Percentiles rank a stretch among this genome's conserved stretches.
Evolutionary conservation across 352 stramenopile genomes (phyloP).

Genomic region (Pythium biforme): DNA sequence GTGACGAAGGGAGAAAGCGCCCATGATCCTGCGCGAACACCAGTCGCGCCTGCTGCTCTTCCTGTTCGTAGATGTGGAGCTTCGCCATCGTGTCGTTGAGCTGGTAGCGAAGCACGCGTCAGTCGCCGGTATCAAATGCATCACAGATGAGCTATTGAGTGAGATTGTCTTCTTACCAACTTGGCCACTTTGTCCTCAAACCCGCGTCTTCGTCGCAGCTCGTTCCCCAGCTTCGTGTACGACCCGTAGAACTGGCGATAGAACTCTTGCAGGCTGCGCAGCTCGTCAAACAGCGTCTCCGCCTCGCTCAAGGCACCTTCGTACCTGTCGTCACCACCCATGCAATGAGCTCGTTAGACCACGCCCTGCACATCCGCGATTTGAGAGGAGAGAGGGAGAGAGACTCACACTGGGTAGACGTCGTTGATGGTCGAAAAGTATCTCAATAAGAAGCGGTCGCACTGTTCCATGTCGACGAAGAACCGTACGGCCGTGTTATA

Average conservation of each 20-base stretch:
- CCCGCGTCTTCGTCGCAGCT: constrained; percentile 54
- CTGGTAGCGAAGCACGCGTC: constrained; percentile 21
- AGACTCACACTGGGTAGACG: constrained; percentile 66
- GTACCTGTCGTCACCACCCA: too few relatives aligned
- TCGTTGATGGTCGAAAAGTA: constrained; percentile 88
- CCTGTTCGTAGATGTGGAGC: constrained; percentile 45
- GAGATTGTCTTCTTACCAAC: constrained; percentile 32
- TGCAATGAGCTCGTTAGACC: too few relatives aligned
- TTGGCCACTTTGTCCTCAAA: constrained; percentile 53
- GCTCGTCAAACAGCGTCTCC: constrained; percentile 75
- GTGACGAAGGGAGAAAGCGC: constrained; percentile 63
- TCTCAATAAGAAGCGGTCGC: constrained; percentile 67
- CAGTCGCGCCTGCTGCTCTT: constrained; percentile 42
- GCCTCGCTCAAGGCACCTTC: constrained; percentile 63
- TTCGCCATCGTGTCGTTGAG: constrained; percentile 55
- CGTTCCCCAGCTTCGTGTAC: constrained; percentile 52
- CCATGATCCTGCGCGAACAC: constrained; percentile 59
- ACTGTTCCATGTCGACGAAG: constrained; percentile 89
- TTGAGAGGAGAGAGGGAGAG: too few relatives aligned
- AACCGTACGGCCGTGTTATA: constrained; percentile 58
- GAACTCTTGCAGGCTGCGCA: constrained; percentile 76
- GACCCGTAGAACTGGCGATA: constrained; percentile 78
- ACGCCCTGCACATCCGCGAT: too few relatives aligned
- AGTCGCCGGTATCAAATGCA: not conserved
- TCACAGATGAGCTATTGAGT: not conserved